These are phyloP conservation scores for Spongispora temasekensis DNA, from an alignment of 1,284 basidiomycete genomes.

Conservation along the genomic window DNA sequence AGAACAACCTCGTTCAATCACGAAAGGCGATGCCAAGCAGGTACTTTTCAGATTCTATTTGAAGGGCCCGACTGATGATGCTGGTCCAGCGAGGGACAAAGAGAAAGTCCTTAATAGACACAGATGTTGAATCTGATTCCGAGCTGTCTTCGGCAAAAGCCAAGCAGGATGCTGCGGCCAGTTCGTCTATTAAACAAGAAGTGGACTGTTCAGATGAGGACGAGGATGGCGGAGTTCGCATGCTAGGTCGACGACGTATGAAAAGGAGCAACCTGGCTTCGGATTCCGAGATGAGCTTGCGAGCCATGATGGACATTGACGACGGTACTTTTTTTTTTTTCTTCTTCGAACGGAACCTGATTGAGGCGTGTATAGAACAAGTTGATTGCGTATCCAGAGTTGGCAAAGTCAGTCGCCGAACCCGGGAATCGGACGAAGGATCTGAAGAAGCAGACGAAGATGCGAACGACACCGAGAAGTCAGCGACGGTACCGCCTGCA, in stretches of 20 bases:
- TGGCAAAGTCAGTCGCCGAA: constrained; percentile 2
- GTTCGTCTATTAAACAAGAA: constrained; percentile 42
- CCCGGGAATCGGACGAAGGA: constrained; percentile 25
- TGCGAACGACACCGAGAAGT: constrained; percentile 13
- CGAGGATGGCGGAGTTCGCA: constrained; percentile 48
- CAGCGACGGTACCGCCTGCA: constrained; percentile 17
- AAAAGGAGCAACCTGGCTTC: constrained; percentile 19
- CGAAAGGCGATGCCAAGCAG: constrained; percentile 4
- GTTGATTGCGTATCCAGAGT: constrained; percentile 45
- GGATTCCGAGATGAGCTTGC: constrained; percentile 45
- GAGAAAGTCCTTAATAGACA: constrained; percentile 48
- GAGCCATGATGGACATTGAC: constrained; percentile 75
- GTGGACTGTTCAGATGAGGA: constrained; percentile 61
- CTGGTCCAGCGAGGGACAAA: constrained; percentile 54
- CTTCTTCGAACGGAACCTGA: neutral
- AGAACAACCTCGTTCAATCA: neutral
- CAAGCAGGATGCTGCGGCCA: constrained; percentile 18
- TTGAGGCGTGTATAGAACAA: constrained; percentile 37
- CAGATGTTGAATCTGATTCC: constrained; percentile 51
- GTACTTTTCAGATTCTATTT: constrained; percentile 2
- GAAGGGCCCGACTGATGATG: constrained; percentile 12
- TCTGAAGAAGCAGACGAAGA: constrained; percentile 28
- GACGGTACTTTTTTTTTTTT: constrained; percentile 48
- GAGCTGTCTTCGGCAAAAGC: constrained; percentile 9
- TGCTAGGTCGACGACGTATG: constrained; percentile 19